These are phyloP conservation scores for Chlamydomonas schloesseri DNA, from an alignment of 139 green algal genomes.

Conservation along the genomic window DNA sequence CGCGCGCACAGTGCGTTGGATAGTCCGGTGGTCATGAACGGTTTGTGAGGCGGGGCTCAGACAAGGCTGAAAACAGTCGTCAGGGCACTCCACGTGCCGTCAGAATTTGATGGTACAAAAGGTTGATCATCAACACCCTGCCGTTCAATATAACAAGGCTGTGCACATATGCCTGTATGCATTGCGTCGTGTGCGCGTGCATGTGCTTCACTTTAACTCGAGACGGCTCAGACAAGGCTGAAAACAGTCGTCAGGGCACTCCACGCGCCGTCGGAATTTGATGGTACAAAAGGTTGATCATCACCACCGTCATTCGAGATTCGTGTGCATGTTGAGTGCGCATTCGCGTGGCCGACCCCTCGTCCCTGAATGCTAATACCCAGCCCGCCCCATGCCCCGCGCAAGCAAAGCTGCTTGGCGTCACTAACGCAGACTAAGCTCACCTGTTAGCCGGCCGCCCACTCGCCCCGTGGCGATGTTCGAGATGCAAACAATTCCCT, in stretches of 20 bases:
- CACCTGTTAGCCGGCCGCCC: slow-evolving; percentile 57
- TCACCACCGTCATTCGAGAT: not conserved
- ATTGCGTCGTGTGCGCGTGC: too few relatives aligned
- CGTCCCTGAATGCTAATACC: not conserved
- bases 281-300: slow-evolving; percentile 27
- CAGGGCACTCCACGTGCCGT: slow-evolving; percentile 32
- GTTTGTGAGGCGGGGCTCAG: slow-evolving; percentile 10
- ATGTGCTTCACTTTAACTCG: too few relatives aligned
- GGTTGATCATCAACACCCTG: not conserved
- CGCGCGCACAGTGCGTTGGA: too few relatives aligned
- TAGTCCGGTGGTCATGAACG: too few relatives aligned
- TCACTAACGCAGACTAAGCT: too few relatives aligned
- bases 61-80: slow-evolving; percentile 42
- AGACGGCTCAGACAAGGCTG: slow-evolving; percentile 40
- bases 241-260: slow-evolving; percentile 36
- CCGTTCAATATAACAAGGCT: too few relatives aligned
- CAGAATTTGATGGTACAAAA: slow-evolving; percentile 49
- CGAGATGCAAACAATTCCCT: slow-evolving; percentile 73
- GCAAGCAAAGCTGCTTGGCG: too few relatives aligned
- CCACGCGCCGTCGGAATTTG: slow-evolving; percentile 43
- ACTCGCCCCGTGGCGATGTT: slow-evolving; percentile 72
- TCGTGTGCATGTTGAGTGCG: too few relatives aligned
- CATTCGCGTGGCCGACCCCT: not conserved
- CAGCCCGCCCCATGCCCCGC: not conserved
- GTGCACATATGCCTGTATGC: too few relatives aligned